Base-by-base conservation (phyloP, 1,284 basidiomycete genomes). In the Apiotrichum brassicae region DNA sequence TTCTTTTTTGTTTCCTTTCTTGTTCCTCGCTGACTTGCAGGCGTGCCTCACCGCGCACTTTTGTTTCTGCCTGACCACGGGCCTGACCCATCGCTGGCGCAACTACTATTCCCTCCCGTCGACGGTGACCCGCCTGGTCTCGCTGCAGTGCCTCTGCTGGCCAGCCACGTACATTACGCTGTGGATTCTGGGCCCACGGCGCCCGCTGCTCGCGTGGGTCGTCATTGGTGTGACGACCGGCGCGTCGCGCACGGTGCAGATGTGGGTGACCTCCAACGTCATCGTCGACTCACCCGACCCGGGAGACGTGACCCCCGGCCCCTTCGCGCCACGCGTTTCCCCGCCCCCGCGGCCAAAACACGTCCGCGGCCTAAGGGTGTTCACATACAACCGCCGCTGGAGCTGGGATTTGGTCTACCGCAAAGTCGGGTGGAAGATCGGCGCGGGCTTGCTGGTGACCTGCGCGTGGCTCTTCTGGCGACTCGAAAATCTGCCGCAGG, bases 201-300 rank as follows among this genome's bases (percentile, higher is more conserved):
- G 70, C 7, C 64, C 70, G 1, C 59, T 75, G 5, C 59, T 74
- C 32, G 69, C 68, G 3, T 76, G 74, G 74, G 65, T 73, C n/a
- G 68, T 72, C 11, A 74, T 76, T 24, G 72, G 71, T 20, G 70
- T 71, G 3, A 71, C 72, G 30, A 76, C 73, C 0, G 71, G 67
- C 35, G 64, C 67, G 45, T 64, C 62, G 12, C 62, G 72, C 20
- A 64, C 65, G 3, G 60, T 76, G 3, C 68, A 74, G 51, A 73
- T 75, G 62, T 76, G 72, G 70, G 72, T 76, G n/a, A 75, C 74
- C 26, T 65, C 61, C 19, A 75, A 75, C 43, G 71, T 75, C 28
- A 45, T 39, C 13, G 11, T 25, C 16, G 24, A 56, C 48, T 7
- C 50, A 37, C 40, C 40, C 32, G 28, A 35, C 4, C 23, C 37